Evolutionary conservation across 495 filamentous ascomycete genomes (phyloP), one percentile per base, ranked within the genome.

Genomic region (Penicillium subrubescens): DNA sequence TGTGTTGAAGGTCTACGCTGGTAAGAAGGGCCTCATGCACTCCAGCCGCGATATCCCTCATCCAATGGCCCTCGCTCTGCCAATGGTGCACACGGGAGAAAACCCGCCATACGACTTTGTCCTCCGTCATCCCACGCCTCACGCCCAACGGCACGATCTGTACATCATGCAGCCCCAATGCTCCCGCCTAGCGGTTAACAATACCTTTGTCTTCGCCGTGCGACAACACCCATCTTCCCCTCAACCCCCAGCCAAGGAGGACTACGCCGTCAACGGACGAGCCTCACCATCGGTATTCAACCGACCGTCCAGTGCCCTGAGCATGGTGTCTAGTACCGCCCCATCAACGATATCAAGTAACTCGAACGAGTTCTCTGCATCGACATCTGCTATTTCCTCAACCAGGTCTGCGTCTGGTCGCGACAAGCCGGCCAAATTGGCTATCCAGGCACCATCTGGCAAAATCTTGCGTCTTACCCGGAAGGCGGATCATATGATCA

Each of bases 131-230:
- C 95, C 96, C 2, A 99, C 95, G 0, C 96, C 95, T 12, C 96
- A 98, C 74, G 96, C 95, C 46, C 92, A 96, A 70, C 88, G 95
- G 23, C 94, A 99, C 75, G 95, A 98, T 67, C 86, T 99, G 65
- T 99, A 99, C 77, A 90, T 99, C 69, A 91, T 90, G 35, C 94
- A 97, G 68, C 95, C 96, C 0, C 96, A 98, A 75, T 98, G 95
- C 72, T 83, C 89, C 41, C 85, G 86, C 23, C 80, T 99, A 12
- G 93, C 92, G 10, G 77, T 96, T 46, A 97, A 97, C 79, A 98
- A 98, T 72, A 99, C 95, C 8, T 99, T 97, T 72, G 94, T 99
- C 27, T 99, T 99, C 71, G 89, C 90, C 57, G 90, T 98, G 54
- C 90, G 95, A 31, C 95, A 99, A 71, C 93, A 98, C 72, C 91